Percentiles rank a stretch among this genome's conserved stretches.
phyloP scores from a whole-genome alignment of 352 stramenopile genomes.

The Globisporangium spinosum region DNA sequence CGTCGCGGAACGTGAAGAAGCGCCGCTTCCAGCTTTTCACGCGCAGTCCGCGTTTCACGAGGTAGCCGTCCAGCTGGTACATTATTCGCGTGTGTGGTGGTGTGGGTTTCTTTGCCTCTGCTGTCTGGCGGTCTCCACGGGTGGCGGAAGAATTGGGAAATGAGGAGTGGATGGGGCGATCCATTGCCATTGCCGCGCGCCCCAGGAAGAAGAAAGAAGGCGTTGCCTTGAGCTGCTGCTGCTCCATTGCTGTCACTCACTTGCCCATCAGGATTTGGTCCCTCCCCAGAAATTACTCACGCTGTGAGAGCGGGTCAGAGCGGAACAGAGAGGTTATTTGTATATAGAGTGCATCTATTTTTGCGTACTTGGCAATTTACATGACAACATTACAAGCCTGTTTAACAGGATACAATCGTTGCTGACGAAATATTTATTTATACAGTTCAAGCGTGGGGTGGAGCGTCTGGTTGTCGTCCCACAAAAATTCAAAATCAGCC shows the following conservation, averaged over 20 bases:
- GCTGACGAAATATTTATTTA: not conserved
- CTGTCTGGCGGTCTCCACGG: not conserved
- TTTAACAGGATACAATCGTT: not conserved
- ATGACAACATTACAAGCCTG: not conserved
- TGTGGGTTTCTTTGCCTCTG: not conserved
- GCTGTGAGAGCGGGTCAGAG: not conserved
- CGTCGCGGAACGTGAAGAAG: constrained; percentile 65
- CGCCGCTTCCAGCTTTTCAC: constrained; percentile 67
- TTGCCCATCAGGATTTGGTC: constrained; percentile 12
- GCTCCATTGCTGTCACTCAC: not conserved
- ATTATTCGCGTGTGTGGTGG: constrained; percentile 4
- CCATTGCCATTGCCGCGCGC: not conserved
- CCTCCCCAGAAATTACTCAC: constrained; percentile 11
- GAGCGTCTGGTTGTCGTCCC: not conserved
- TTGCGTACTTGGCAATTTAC: not conserved
- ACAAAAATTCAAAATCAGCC: not conserved
- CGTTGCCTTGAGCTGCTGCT: too few species aligned
- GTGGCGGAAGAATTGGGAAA: constrained; percentile 4
- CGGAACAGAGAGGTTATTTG: not conserved
- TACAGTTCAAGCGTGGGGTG: not conserved
- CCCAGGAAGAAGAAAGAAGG: not conserved
- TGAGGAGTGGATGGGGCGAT: not conserved
- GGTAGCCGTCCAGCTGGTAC: constrained; percentile 39
- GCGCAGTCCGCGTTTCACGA: constrained; percentile 54
- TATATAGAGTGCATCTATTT: not conserved